Percentiles rank a stretch among this genome's conserved stretches.
Conservation (phyloP, 2,329 filamentous ascomycete genomes). For the Aspergillus aculeatus region DNA sequence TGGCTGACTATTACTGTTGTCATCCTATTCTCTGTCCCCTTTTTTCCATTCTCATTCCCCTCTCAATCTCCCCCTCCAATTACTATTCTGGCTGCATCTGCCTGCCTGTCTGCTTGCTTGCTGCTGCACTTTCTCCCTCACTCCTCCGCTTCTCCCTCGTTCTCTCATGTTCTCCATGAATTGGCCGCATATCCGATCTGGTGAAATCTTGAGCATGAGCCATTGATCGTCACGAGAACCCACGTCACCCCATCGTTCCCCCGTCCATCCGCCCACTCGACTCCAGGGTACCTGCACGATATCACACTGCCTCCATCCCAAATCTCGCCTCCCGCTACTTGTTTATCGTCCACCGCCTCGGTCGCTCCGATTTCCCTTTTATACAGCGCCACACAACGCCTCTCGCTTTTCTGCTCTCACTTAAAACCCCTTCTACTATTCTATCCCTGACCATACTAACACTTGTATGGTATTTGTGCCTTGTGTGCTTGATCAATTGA, state of each 20-base stretch:
- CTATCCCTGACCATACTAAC: constrained; percentile 6
- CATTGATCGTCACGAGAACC: constrained; percentile 21
- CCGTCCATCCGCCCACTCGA: constrained; percentile 1
- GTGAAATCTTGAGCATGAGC: constrained; percentile 16
- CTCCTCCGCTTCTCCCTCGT: constrained; percentile 15
- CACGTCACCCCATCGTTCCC: constrained; percentile 16
- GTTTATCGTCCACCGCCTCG: constrained; percentile 12
- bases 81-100: neutral
- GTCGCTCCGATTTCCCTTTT: constrained; percentile 8
- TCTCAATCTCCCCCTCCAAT: neutral
- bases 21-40: neutral
- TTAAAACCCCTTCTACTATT: constrained; percentile 1
- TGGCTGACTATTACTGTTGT: constrained; percentile 1
- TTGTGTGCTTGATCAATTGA: constrained; percentile 17
- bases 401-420: neutral
- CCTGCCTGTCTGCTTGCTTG: neutral
- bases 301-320: constrained; percentile 13
- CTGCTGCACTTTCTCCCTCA: neutral
- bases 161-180: constrained; percentile 20
- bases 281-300: constrained; percentile 2
- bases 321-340: constrained; percentile 6
- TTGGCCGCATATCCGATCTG: constrained; percentile 11
- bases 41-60: neutral
- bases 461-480: constrained; percentile 7
- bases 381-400: constrained; percentile 10